A percentile compares a stretch with the other conserved stretches of the same genome.
phyloP scores from a whole-genome alignment of 192 early-diverging fungal genomes.

The Linnemannia hyalina region DNA sequence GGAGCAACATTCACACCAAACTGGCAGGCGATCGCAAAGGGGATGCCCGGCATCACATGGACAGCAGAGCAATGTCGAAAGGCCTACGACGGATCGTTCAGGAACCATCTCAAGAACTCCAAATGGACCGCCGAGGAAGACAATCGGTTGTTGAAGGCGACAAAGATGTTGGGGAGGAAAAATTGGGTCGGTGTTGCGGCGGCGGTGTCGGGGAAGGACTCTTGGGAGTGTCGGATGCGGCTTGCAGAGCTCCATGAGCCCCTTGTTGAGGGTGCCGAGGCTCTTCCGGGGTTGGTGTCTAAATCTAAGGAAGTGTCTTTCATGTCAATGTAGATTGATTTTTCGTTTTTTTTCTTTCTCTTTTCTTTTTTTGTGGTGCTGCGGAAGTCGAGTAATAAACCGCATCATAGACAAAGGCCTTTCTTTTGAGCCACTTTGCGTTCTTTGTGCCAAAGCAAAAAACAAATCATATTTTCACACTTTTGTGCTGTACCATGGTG shows the following conservation, averaged over 20 bases:
- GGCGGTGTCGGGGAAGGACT: background rate
- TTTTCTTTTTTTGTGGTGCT: background rate
- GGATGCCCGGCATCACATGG: conserved; percentile 35
- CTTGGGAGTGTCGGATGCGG: conserved; percentile 42
- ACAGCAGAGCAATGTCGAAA: conserved; percentile 26
- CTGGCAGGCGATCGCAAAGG: conserved; percentile 30
- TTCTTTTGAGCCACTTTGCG: too few relatives aligned
- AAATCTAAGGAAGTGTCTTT: background rate
- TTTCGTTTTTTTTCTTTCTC: background rate
- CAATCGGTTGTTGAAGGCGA: background rate
- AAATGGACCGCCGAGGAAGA: conserved; percentile 38
- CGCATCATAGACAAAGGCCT: too few relatives aligned
- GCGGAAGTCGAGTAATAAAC: background rate
- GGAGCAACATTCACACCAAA: conserved; percentile 9
- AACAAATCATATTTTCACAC: too few relatives aligned
- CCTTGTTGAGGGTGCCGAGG: background rate
- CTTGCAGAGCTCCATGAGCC: conserved; percentile 38
- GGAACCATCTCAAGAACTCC: conserved; percentile 23
- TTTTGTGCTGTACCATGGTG: too few relatives aligned
- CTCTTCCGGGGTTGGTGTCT: background rate
- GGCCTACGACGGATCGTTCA: conserved; percentile 44
- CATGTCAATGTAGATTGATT: background rate
- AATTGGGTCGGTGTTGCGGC: conserved; percentile 31
- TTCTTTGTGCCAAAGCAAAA: too few relatives aligned
- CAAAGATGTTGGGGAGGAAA: conserved; percentile 22